Evolutionary conservation across 257 asterid species (phyloP).

Genomic region (Nicotiana obtusifolia): DNA sequence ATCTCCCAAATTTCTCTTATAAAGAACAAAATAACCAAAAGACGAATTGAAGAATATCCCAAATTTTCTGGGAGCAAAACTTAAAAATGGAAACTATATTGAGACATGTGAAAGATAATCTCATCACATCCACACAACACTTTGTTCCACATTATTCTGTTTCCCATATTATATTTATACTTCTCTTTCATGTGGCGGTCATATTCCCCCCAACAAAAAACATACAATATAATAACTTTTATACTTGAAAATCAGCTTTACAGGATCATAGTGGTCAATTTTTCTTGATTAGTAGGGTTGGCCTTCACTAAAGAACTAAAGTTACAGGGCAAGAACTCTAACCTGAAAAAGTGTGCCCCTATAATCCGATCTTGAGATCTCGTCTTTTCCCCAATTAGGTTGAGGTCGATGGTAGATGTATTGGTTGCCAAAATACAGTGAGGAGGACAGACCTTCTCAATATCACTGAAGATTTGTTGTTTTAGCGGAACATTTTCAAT

Average conservation of each 20-base stretch:
- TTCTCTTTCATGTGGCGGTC: slow-evolving; percentile 1
- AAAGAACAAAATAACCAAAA: background rate
- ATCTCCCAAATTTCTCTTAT: background rate
- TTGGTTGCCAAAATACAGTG: slow-evolving; percentile 94
- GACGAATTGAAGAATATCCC: background rate
- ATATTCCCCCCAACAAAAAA: background rate
- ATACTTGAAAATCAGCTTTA: background rate
- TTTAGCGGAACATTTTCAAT: slow-evolving; percentile 71
- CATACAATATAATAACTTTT: background rate
- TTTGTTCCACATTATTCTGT: background rate
- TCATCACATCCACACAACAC: background rate
- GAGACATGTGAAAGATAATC: background rate
- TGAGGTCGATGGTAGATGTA: slow-evolving; percentile 93
- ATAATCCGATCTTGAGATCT: slow-evolving; percentile 77
- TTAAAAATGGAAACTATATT: background rate
- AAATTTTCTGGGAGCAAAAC: background rate
- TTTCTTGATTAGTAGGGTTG: background rate
- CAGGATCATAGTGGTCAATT: background rate
- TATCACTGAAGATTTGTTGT: slow-evolving; percentile 72
- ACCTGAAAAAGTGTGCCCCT: slow-evolving; percentile 99
- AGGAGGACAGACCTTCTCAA: slow-evolving; percentile 88
- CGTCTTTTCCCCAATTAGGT: slow-evolving; percentile 63
- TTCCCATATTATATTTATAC: background rate
- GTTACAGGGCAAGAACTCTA: background rate
- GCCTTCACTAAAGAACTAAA: background rate